Evolutionary conservation across 345 rosid genomes (phyloP).

Genomic region (Alliaria petiolata): DNA sequence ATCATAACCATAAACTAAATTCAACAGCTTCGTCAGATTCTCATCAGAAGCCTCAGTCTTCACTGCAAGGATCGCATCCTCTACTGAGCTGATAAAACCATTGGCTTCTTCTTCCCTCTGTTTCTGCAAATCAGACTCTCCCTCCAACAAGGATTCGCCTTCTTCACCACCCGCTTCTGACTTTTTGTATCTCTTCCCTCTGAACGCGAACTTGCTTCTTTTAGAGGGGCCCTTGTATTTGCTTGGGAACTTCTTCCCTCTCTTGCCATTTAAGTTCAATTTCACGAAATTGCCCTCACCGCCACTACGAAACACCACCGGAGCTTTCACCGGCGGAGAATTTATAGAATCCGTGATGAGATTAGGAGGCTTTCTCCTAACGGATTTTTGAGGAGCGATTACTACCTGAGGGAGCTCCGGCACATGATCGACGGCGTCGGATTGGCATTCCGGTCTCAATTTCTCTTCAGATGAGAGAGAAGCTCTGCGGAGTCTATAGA

Average conservation of each 20-base stretch:
- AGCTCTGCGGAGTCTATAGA: slow-evolving; percentile 50
- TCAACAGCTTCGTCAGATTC: slow-evolving; percentile 29
- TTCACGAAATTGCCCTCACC: slow-evolving; percentile 87
- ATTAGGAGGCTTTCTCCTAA: slow-evolving; percentile 49
- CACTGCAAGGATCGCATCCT: slow-evolving; percentile 50
- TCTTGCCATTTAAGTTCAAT: slow-evolving; percentile 55
- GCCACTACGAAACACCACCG: slow-evolving; percentile 32
- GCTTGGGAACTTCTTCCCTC: slow-evolving; percentile 53
- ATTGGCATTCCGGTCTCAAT: slow-evolving; percentile 2
- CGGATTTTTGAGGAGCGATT: slow-evolving; percentile 22
- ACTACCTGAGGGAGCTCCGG: neutral
- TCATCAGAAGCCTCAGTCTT: slow-evolving; percentile 51
- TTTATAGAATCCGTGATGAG: slow-evolving; percentile 38
- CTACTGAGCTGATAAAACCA: slow-evolving; percentile 34
- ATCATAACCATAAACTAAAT: slow-evolving; percentile 33
- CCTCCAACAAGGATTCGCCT: slow-evolving; percentile 44
- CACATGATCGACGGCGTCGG: neutral
- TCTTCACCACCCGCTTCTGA: slow-evolving; percentile 30
- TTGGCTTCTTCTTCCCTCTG: slow-evolving; percentile 24
- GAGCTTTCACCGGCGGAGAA: slow-evolving; percentile 49
- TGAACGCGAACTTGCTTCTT: slow-evolving; percentile 30
- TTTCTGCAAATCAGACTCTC: slow-evolving; percentile 35
- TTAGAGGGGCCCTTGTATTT: slow-evolving; percentile 39
- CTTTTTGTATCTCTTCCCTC: slow-evolving; percentile 46
- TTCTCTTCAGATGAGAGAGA: slow-evolving; percentile 34